Conservation (phyloP, 306 rosid genomes). For the Lathyrus oleraceus region DNA sequence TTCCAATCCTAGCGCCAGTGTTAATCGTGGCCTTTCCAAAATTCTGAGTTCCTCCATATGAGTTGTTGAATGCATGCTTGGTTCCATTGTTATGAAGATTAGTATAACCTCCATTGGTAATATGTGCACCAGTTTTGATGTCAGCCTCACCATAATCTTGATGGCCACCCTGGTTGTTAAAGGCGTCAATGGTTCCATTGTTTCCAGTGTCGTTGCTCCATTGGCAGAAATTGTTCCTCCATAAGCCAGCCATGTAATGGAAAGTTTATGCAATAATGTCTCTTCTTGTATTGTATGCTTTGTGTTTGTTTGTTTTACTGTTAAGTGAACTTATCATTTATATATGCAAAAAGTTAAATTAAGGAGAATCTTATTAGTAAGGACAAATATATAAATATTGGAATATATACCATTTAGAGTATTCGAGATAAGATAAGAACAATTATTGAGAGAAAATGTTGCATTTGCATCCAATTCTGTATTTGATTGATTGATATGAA, state of each 20-base stretch:
- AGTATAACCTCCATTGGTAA: background rate
- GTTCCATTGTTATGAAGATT: background rate
- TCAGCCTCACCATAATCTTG: background rate
- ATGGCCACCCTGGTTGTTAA: background rate
- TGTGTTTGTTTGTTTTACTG: too few relatives aligned
- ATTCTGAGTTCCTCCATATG: background rate
- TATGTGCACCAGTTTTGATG: background rate
- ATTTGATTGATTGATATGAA: background rate
- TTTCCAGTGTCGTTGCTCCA: background rate
- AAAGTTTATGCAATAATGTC: too few relatives aligned
- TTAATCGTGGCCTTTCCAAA: slow-evolving; percentile 5
- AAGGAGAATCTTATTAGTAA: too few relatives aligned
- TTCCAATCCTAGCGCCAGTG: background rate
- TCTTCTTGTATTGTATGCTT: too few relatives aligned
- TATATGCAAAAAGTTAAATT: too few relatives aligned
- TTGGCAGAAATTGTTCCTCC: background rate
- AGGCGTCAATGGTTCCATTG: background rate
- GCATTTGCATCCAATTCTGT: background rate
- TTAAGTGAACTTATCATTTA: too few relatives aligned
- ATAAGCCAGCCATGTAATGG: background rate
- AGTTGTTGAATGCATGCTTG: slow-evolving; percentile 12
- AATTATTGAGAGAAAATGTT: background rate
- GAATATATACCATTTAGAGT: too few relatives aligned
- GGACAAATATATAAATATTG: too few relatives aligned
- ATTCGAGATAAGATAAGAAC: too few relatives aligned